phyloP scores from a whole-genome alignment of 257 asterid species.

The Solanum rostratum region DNA sequence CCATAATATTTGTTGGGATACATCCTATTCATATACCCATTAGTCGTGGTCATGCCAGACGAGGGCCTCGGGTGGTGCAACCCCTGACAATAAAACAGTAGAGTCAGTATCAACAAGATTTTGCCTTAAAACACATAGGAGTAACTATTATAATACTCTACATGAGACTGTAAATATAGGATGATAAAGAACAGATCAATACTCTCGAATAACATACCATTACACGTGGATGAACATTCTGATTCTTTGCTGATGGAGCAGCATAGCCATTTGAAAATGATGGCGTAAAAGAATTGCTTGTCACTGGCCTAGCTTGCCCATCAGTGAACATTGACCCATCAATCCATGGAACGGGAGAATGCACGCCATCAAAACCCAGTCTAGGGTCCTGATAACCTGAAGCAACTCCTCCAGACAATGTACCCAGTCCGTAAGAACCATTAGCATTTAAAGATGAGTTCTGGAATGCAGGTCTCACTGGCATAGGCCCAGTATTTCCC shows the following conservation, averaged over 20 bases:
- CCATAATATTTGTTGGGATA: conserved; percentile 49
- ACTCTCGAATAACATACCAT: conserved; percentile 22
- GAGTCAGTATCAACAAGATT: not conserved
- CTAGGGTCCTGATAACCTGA: conserved; percentile 57
- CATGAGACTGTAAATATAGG: not conserved
- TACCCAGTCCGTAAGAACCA: conserved; percentile 36
- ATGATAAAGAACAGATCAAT: not conserved
- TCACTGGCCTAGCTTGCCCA: conserved; percentile 39
- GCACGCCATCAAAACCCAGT: conserved; percentile 44
- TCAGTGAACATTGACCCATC: conserved; percentile 48
- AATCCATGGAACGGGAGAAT: conserved; percentile 51
- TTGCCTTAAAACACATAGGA: not conserved
- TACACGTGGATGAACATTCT: conserved; percentile 30
- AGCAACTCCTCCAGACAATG: conserved; percentile 42
- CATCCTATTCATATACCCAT: conserved; percentile 42
- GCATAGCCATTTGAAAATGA: conserved; percentile 27
- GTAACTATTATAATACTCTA: not conserved
- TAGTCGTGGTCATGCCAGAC: conserved; percentile 31
- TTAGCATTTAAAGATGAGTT: conserved; percentile 29
- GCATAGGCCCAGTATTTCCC: conserved; percentile 27
- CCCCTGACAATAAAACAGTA: conserved; percentile 21
- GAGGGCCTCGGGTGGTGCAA: conserved; percentile 36
- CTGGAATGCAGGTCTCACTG: conserved; percentile 18
- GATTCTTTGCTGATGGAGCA: conserved; percentile 35
- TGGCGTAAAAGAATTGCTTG: conserved; percentile 29